Evolutionary conservation across 768 basidiomycete species (phyloP).

Genomic region (Serendipita sp.): DNA sequence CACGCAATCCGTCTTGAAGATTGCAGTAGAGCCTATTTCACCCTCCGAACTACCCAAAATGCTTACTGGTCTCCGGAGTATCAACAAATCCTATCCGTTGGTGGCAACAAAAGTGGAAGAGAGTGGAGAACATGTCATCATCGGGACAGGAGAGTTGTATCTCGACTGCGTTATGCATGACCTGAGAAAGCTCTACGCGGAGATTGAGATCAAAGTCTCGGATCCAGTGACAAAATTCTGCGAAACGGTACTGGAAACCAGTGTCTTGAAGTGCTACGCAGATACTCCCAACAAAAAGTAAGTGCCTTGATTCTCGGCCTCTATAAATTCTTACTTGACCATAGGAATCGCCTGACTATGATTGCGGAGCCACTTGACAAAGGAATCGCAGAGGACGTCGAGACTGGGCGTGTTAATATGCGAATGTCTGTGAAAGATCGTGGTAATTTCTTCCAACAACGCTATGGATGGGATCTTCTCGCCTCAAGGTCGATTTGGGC

Average conservation of each 20-base stretch:
- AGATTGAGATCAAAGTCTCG: slow-evolving; percentile 99
- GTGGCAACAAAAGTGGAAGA: slow-evolving; percentile 94
- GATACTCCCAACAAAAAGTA: slow-evolving; percentile 99
- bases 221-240: slow-evolving; percentile 98
- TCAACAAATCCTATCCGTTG: slow-evolving; percentile 96
- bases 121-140: slow-evolving; percentile 90
- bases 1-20: slow-evolving; percentile 91
- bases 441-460: slow-evolving; percentile 89
- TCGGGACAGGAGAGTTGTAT: slow-evolving; percentile 94
- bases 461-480: slow-evolving; percentile 95
- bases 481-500: slow-evolving; percentile 99
- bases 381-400: slow-evolving; percentile 92
- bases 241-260: slow-evolving; percentile 95
- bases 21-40: slow-evolving; percentile 94
- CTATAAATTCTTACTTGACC: background rate
- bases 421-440: slow-evolving; percentile 90
- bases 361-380: slow-evolving; percentile 95
- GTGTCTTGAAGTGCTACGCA: slow-evolving; percentile 94
- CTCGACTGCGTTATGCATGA: slow-evolving; percentile 97
- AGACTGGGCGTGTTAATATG: slow-evolving; percentile 83
- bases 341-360: slow-evolving; percentile 95
- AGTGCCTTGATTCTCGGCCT: slow-evolving; percentile 17
- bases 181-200: slow-evolving; percentile 75
- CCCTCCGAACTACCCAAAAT: slow-evolving; percentile 98
- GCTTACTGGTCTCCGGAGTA: slow-evolving; percentile 87